Base-by-base conservation (phyloP, 164 flowering plant genomes). In the Macadamia integrifolia region DNA sequence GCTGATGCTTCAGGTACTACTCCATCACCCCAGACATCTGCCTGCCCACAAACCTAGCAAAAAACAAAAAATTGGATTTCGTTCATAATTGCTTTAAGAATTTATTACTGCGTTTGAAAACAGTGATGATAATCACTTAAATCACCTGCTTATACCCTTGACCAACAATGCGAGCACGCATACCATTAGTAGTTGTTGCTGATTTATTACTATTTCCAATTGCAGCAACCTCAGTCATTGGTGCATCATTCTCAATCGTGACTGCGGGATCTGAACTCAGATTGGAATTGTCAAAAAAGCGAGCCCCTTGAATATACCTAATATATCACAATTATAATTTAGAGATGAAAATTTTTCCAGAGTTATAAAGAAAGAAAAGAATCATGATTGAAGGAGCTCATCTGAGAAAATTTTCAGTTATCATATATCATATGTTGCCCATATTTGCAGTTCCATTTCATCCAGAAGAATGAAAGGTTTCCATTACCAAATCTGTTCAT, bases 11-110 rank as follows among this genome's bases (percentile, higher is more conserved):
- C 93, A 42, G 98, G 97, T 66, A 93, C 97, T 58, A 93, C 97
- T 3, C 98, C 97, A 77, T 91, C 96, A 43, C 92, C 97, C 96
- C 98, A 91, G 15, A 87, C 92, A 66, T 89, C 90, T 43, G 95
- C 88, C 67, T 75, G 78, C 66, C 97, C 97, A 66, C 96, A 93
- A 17, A 91, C 97, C 96, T 92, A 85, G 64, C 23, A 71, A 53
- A 78, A 61, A 9, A 64, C 69, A 53, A 78, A 61, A 9, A 64
- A 42, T 32, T 6, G 43, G 43, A 30, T 6, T 14, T 32, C 6
- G 18, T 65, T 32, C 42, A 17, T 50, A 64, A 64, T 29, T 64
- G 58, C n/a, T 58, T 6, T 50, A 50, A 50, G 11, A 10, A 50
- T 53, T 14, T 14, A 46, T 46, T 9, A 46, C 50, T 46, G 9